phyloP scores from a whole-genome alignment of 805 yeast genomes.

The Dipodascopsis tothii region DNA sequence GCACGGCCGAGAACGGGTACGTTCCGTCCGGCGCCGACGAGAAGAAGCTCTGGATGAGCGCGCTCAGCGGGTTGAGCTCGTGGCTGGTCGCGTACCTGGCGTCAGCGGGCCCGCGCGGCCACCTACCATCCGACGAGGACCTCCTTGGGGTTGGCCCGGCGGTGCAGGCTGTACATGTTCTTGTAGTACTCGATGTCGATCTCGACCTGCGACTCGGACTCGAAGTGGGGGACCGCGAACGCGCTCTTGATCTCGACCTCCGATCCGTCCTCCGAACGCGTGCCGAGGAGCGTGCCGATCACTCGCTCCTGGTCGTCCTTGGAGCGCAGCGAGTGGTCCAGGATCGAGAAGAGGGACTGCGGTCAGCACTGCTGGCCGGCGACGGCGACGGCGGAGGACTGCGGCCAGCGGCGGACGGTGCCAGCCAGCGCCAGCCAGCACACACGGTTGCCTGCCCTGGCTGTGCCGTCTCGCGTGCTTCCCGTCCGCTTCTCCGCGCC shows the following conservation, averaged over 20 bases:
- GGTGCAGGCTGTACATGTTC: constrained; percentile 60
- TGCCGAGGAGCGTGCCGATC: constrained; percentile 76
- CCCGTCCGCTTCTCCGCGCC: no score
- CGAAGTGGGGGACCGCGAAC: constrained; percentile 73
- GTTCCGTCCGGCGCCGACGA: constrained; percentile 60
- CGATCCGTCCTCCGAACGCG: constrained; percentile 74
- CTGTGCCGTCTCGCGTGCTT: no score
- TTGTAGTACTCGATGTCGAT: constrained; percentile 72
- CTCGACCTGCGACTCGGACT: constrained; percentile 65
- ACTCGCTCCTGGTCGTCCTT: constrained; percentile 47
- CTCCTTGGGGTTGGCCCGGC: constrained; percentile 71
- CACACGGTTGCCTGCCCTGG: no score
- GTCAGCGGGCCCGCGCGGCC: constrained; percentile 24
- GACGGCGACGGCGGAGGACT: no score
- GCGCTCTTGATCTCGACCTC: constrained; percentile 67
- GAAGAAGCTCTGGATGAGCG: constrained; percentile 74
- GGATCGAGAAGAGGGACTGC: constrained; percentile 50
- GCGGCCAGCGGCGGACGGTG: no score
- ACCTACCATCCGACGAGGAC: constrained; percentile 82
- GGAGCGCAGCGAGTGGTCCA: constrained; percentile 61
- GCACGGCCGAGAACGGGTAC: constrained; percentile 68
- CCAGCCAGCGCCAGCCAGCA: no score
- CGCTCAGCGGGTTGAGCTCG: constrained; percentile 61
- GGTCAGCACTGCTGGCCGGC: no score
- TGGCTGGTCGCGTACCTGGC: constrained; percentile 37